Percentiles rank a stretch among this genome's conserved stretches.
Evolutionary conservation across 1,284 basidiomycete species (phyloP).

Genomic region (Schizopora paradoxa): DNA sequence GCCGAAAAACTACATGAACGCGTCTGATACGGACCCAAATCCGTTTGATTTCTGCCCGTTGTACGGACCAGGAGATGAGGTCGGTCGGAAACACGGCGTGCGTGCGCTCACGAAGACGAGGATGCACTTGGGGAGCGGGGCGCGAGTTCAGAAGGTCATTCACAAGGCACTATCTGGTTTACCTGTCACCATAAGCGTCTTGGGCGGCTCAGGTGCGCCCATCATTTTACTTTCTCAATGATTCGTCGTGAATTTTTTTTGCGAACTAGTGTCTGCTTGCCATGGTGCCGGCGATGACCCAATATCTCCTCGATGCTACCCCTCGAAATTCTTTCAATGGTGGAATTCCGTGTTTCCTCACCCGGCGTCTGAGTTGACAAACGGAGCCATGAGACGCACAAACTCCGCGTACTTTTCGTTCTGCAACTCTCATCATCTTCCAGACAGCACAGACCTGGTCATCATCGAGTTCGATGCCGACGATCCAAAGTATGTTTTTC

Average conservation of each 20-base stretch:
- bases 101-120: constrained; percentile 71
- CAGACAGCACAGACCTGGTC: constrained; percentile 87
- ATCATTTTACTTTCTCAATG: neutral
- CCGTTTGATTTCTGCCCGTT: constrained; percentile 90
- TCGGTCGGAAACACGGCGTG: constrained; percentile 77
- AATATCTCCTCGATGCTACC: constrained; percentile 81
- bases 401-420: constrained; percentile 91
- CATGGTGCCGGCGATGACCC: constrained; percentile 93
- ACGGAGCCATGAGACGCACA: constrained; percentile 86
- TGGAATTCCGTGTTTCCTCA: constrained; percentile 94
- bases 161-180: constrained; percentile 80
- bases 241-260: neutral
- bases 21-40: constrained; percentile 49
- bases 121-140: constrained; percentile 78
- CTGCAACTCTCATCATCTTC: constrained; percentile 87
- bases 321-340: constrained; percentile 89
- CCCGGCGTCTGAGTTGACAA: constrained; percentile 90
- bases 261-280: constrained; percentile 72
- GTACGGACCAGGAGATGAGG: constrained; percentile 75
- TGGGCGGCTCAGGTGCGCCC: constrained; percentile 81
- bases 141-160: constrained; percentile 77
- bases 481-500: constrained; percentile 67
- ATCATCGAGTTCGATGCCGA: constrained; percentile 91
- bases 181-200: constrained; percentile 84
- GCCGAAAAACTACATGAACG: constrained; percentile 66